Base-by-base conservation (phyloP, 2,329 filamentous ascomycete species). In the Monosporascus sp. region DNA sequence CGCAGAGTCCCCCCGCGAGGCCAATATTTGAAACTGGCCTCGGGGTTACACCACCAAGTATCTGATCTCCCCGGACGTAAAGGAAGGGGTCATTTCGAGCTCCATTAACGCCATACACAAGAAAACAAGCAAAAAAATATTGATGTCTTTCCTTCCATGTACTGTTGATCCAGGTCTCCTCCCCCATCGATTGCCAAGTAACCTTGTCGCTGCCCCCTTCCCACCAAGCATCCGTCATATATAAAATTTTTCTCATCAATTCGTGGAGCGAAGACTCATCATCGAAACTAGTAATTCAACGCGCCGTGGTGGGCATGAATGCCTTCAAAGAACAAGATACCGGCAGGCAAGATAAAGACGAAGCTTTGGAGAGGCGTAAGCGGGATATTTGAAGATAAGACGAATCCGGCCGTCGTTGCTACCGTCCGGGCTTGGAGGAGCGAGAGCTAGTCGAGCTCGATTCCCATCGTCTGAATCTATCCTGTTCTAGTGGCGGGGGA, bases 381-480 rank as follows among this genome's bases (percentile, higher is more conserved):
- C 42, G 24, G 20, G 42, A 27, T 46, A 46, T 27, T 46, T 17
- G 42, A 18, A 27, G 22, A 46, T 46, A 17, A 24, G 42, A 27
- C 24, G 3, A 17, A n/a, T 15, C 42, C 20, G 9, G 22, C 42
- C 42, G 24, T 46, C 42, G 42, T 25, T 46, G 42, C 42, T 46
- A 46, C 25, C 42, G 42, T 27, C 24, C 22, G 24, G 22, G 25
- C 11, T 27, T 22, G 42, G 42, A n/a, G 25, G 42, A 46, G 15
- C 22, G 15, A 17, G 42, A 46, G 15, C 42, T 77, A 7, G 22
- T n/a, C 24, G 42, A 46, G 22, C 24, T 46, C 24, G 24, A 46
- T 27, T 46, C 6, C 42, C 42, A 46, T 24, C 42, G 15, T 18
- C 24, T 17, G 42, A 22, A 27, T 20, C 24, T 27, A 15, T 46